A percentile compares a stretch with the other conserved stretches of the same genome.
Evolutionary conservation across 192 early-diverging fungal genomes (phyloP).

Genomic region (Coemansia sp.): DNA sequence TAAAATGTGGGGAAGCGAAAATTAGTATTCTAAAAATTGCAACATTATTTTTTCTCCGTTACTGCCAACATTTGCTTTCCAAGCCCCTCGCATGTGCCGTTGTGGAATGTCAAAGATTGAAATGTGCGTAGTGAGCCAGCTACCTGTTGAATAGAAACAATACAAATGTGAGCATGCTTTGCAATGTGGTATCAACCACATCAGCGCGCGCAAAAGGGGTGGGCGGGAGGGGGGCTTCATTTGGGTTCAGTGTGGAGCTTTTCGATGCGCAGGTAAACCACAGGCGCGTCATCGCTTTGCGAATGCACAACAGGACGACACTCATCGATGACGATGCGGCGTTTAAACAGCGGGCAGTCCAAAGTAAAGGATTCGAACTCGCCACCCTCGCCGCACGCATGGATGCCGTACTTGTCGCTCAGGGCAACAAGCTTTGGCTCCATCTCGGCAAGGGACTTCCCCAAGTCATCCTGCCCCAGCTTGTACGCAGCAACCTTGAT

Average conservation of each 20-base stretch:
- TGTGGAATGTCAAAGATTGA: background rate
- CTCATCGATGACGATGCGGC: conserved; percentile 75
- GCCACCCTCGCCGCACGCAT: conserved; percentile 97
- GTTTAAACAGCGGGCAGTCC: conserved; percentile 90
- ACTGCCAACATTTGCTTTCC: background rate
- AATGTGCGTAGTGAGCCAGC: too few relatives aligned
- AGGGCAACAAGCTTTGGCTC: conserved; percentile 67
- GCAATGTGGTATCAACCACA: too few relatives aligned
- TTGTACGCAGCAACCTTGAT: conserved; percentile 94
- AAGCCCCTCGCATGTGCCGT: too few relatives aligned
- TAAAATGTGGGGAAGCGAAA: too few relatives aligned
- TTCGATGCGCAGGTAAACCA: conserved; percentile 78
- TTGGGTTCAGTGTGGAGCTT: conserved; percentile 74
- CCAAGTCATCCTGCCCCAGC: conserved; percentile 64
- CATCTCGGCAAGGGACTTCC: conserved; percentile 78
- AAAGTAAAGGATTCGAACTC: conserved; percentile 95
- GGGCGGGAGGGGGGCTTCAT: conserved; percentile 3
- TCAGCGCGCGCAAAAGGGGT: too few relatives aligned
- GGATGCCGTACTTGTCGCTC: conserved; percentile 76
- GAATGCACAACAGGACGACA: conserved; percentile 75
- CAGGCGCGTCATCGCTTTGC: conserved; percentile 79
- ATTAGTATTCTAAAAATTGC: too few relatives aligned
- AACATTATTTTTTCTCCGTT: conserved; percentile 4
- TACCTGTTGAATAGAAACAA: too few relatives aligned
- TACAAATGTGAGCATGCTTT: too few relatives aligned